Conservation (phyloP, 305 asterid genomes). For the Solanum hybrid region DNA sequence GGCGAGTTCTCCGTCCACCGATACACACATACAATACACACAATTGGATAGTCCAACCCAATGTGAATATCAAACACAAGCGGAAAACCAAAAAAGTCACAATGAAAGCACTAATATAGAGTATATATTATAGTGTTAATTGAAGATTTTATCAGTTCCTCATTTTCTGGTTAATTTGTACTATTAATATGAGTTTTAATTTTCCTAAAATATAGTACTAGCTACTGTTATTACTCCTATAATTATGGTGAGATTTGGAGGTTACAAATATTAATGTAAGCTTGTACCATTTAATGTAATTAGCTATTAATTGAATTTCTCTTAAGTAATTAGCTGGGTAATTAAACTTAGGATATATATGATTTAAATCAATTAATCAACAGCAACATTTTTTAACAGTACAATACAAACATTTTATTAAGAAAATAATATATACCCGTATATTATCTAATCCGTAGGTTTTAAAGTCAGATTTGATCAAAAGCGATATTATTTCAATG, state of each 20-base stretch:
- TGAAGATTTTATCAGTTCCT: background rate
- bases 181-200: background rate
- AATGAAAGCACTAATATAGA: background rate
- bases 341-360: background rate
- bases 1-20: background rate
- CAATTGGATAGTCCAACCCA: background rate
- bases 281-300: background rate
- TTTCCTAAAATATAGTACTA: slow-evolving; percentile 1
- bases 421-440: background rate
- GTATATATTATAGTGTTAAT: background rate
- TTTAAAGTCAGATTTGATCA: background rate
- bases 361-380: background rate
- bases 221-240: background rate
- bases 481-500: background rate
- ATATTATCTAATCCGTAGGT: background rate
- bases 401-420: background rate
- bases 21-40: background rate
- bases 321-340: background rate
- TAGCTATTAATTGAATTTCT: background rate
- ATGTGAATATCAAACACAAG: background rate
- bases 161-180: background rate
- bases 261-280: background rate
- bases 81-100: background rate
- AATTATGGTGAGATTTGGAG: background rate
- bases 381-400: background rate